Base-by-base conservation (phyloP, 1,139 yeast species). In the Taphrina wiesneri region DNA sequence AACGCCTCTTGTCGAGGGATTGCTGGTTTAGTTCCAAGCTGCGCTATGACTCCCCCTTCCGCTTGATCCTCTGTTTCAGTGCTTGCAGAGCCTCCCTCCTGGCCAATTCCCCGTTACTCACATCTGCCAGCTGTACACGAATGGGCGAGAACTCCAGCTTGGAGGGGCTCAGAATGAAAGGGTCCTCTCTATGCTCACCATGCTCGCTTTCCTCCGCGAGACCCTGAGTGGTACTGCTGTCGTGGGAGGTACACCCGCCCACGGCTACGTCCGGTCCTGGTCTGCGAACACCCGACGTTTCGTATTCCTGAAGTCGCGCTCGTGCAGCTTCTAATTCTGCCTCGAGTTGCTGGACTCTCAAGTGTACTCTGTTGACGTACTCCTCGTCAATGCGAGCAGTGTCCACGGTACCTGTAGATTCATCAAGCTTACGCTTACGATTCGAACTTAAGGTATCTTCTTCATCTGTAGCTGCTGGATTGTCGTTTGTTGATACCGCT, bases 51-150 rank as follows among this genome's bases (percentile, higher is more conserved):
- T 30, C 34, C 34, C 34, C 34, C 9, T 30, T 6, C 6, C 43
- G 56, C 56, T 52, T 52, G 43, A 34, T 21, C 11, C 56, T 7
- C 25, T 34, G 39, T n/a, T 52, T 52, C 25, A 52, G 56, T n/a
- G 56, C 56, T 17, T 52, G 41, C 3, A 52, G 28, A 4, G 56
- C 56, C 17, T 52, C 56, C 28, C 36, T 15, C n/a, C 56, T 15
- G 25, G 56, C 56, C 11, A 52, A 19, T 28, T 52, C 56, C 34
- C 56, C 56, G 34, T 52, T 52, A 17, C 56, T 52, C 56, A 52
- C 41, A 32, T 52, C 56, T 17, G 56, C 56, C 43, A 17, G 43
- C 43, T 52, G 36, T 11, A 52, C 43, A 7, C 56, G 41, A 15
- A 52, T 32, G 17, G 56, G 56, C 2, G 56, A 52, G 28, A 52